Evolutionary conservation across 1,284 basidiomycete species (phyloP).

Genomic region (Trichosporon faecale): DNA sequence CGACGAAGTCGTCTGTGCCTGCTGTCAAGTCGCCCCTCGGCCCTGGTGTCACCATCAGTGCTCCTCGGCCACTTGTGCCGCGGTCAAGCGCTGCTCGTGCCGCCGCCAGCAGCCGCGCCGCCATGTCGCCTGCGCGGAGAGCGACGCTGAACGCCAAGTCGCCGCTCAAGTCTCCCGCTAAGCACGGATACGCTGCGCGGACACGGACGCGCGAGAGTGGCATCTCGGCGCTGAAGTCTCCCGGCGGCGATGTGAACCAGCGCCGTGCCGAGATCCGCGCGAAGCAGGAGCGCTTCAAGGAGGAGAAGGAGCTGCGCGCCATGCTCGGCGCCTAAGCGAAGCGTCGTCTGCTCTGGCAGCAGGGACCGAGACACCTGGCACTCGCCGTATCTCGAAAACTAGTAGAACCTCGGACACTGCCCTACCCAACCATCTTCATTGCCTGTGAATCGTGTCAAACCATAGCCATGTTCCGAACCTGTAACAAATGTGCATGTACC

Average conservation of each 20-base stretch:
- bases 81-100: not conserved
- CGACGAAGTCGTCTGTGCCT: not conserved
- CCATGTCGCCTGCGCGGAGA: not conserved
- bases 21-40: conserved; percentile 14
- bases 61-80: not conserved
- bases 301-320: conserved; percentile 41
- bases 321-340: conserved; percentile 31
- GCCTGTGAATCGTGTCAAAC: conserved; percentile 3
- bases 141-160: conserved; percentile 3
- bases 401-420: not conserved
- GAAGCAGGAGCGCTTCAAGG: conserved; percentile 34
- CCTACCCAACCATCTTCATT: not conserved
- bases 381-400: not conserved
- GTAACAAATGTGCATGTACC: conserved; percentile 8
- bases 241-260: conserved; percentile 28
- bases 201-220: conserved; percentile 1
- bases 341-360: not conserved
- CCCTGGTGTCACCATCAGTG: not conserved
- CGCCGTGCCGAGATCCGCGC: conserved; percentile 38
- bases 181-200: conserved; percentile 3
- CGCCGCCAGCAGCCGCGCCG: not conserved
- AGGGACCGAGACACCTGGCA: not conserved
- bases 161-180: not conserved
- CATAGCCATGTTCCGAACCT: not conserved
- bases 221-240: conserved; percentile 20